These are phyloP conservation scores for Hamigera avellanea DNA, from an alignment of 495 filamentous ascomycete genomes.

Conservation along the genomic window DNA sequence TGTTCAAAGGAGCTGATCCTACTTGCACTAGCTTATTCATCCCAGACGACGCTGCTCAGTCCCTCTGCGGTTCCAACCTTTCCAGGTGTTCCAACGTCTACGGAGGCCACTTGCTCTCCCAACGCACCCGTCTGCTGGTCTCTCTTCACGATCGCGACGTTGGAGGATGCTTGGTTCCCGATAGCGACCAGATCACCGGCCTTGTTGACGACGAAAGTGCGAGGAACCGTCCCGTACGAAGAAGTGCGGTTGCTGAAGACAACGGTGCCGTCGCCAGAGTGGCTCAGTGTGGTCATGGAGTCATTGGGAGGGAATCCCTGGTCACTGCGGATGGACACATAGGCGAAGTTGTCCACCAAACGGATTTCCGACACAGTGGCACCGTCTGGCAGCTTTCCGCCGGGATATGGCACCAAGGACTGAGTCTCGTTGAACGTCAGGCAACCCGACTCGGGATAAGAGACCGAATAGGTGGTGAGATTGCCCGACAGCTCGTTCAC, in stretches of 20 bases:
- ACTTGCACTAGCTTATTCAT: constrained; percentile 26
- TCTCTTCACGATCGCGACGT: constrained; percentile 48
- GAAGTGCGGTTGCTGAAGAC: constrained; percentile 37
- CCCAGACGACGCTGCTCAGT: constrained; percentile 50
- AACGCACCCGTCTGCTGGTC: constrained; percentile 44
- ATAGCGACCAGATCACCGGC: constrained; percentile 49
- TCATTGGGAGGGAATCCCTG: constrained; percentile 21
- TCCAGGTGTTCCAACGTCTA: constrained; percentile 23
- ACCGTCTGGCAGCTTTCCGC: constrained; percentile 14
- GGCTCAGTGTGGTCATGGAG: constrained; percentile 20
- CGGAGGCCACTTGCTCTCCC: constrained; percentile 33
- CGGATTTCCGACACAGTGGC: constrained; percentile 29
- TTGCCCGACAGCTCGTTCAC: constrained; percentile 50
- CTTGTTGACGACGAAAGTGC: constrained; percentile 55
- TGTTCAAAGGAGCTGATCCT: too few species aligned
- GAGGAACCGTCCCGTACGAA: constrained; percentile 47
- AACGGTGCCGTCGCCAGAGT: constrained; percentile 35
- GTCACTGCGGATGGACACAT: constrained; percentile 35
- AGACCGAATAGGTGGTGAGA: constrained; percentile 45
- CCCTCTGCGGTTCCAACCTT: constrained; percentile 28
- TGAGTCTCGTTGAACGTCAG: constrained; percentile 26
- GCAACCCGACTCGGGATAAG: constrained; percentile 35
- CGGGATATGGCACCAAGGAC: constrained; percentile 19
- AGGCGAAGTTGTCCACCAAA: constrained; percentile 13
- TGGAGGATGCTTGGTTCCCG: constrained; percentile 46